Evolutionary conservation across 2,329 filamentous ascomycete genomes (phyloP).

Genomic region (Didymellaceae sp.): DNA sequence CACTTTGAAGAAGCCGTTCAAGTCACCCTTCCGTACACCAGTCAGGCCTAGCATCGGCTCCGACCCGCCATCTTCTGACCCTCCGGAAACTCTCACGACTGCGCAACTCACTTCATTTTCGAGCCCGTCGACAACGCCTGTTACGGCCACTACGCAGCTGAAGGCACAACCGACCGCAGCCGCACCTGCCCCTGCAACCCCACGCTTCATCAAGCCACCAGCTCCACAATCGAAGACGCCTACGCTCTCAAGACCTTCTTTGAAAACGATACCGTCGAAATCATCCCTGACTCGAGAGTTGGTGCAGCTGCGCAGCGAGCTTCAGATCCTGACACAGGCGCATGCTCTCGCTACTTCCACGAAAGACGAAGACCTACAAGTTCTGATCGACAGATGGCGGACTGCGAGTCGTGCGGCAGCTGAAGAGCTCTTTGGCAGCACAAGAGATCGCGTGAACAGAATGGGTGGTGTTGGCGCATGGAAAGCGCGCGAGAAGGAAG

Average conservation of each 20-base stretch:
- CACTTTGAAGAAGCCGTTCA: conserved; percentile 73
- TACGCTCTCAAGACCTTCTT: conserved; percentile 17
- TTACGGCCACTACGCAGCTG: background rate
- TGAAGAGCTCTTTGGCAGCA: conserved; percentile 69
- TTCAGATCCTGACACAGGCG: conserved; percentile 53
- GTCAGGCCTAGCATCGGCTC: conserved; percentile 33
- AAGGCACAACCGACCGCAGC: background rate
- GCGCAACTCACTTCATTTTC: conserved; percentile 1
- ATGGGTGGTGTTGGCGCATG: conserved; percentile 69
- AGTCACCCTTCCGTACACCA: conserved; percentile 68
- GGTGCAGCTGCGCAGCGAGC: conserved; percentile 45
- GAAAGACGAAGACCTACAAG: conserved; percentile 62
- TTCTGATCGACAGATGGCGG: conserved; percentile 67
- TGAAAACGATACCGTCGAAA: conserved; percentile 27
- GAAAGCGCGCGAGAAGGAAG: conserved; percentile 49
- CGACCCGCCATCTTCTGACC: conserved; percentile 36
- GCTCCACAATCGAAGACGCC: conserved; percentile 18
- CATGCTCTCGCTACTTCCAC: conserved; percentile 41
- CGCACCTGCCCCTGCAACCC: conserved; percentile 8
- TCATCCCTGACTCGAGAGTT: conserved; percentile 41
- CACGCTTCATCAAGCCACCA: conserved; percentile 22
- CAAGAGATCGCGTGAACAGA: conserved; percentile 65
- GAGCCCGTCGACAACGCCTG: background rate
- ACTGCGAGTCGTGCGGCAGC: conserved; percentile 66
- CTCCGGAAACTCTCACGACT: conserved; percentile 21